Evolutionary conservation across 2,329 filamentous ascomycete genomes (phyloP), one percentile per base, ranked within the genome.

Genomic region (Stagonosporopsis tanaceti): DNA sequence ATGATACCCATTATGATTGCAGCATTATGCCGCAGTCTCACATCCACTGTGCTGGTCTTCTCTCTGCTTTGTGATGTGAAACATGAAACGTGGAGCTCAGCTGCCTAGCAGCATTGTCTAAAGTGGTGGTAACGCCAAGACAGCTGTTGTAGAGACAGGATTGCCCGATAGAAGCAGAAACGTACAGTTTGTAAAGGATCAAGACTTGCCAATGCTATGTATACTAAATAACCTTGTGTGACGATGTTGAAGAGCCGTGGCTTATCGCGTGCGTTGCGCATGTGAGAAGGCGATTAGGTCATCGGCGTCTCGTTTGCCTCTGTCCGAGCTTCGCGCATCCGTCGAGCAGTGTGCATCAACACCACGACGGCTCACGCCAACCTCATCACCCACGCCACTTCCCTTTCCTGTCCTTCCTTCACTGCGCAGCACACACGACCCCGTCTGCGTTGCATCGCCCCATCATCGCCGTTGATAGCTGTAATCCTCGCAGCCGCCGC

Each of bases 391-490:
- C 61, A 56, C 60, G 52, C 65, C 56, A 58, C 61, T 57, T 69
- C 63, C 54, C 57, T 53, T 72, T 69, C 65, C 67, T 45, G 67
- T 70, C 68, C 63, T 58, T 71, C 72, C 62, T 72, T 76, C 67
- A 64, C 65, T 51, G 63, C 62, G 50, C 56, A 50, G 56, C 47
- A 58, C 28, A 41, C 37, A 53, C 45, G 50, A 50, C n/a, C 24
- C 17, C 3, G 55, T 50, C 53, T 48, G 57, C 52, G 47, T 59
- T 63, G 56, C 63, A 62, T 59, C 47, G 39, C 53, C 39, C 53
- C 51, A 44, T 48, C 40, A 46, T 25, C 37, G 38, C 58, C 53
- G 50, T 60, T 62, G 65, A 61, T 54, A 57, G 53, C 58, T 60
- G 53, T 66, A 62, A 63, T 57, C 66, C 65, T 62, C 59, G 65